Percentiles rank a stretch among this genome's conserved stretches.
These are phyloP conservation scores for Xylariaceae sp. DNA, from an alignment of 2,329 filamentous ascomycete genomes.

Conservation along the genomic window DNA sequence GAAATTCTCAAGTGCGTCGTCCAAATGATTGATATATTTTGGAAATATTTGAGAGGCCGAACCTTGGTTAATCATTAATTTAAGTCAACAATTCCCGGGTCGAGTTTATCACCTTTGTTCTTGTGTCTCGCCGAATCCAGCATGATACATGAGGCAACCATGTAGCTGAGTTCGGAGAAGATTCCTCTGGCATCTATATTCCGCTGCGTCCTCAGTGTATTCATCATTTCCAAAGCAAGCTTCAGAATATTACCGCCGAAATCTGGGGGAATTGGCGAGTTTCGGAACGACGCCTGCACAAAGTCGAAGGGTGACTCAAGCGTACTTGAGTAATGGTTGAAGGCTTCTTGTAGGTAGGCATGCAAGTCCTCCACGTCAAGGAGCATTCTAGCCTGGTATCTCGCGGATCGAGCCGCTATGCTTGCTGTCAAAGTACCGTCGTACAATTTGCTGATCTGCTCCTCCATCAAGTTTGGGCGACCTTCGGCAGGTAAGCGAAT, in stretches of 20 bases:
- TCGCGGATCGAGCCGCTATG: too few relatives aligned
- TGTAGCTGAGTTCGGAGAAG: slow-evolving; percentile 33
- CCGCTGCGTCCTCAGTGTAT: slow-evolving; percentile 28
- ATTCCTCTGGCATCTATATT: too few relatives aligned
- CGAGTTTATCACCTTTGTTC: too few relatives aligned
- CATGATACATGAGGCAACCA: slow-evolving; percentile 37
- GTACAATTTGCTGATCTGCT: too few relatives aligned
- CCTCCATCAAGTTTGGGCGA: slow-evolving; percentile 45
- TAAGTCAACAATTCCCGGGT: too few relatives aligned
- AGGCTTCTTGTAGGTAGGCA: slow-evolving; percentile 34
- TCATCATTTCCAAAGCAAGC: slow-evolving; percentile 31
- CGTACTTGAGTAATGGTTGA: slow-evolving; percentile 34
- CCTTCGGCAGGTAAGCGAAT: slow-evolving; percentile 47
- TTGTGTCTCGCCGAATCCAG: slow-evolving; percentile 36
- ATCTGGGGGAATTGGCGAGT: slow-evolving; percentile 33
- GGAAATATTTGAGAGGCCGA: too few relatives aligned
- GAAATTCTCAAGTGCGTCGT: slow-evolving; percentile 32
- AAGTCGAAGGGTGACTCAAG: slow-evolving; percentile 36
- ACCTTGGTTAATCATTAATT: too few relatives aligned
- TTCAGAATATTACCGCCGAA: slow-evolving; percentile 36
- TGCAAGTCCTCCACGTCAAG: slow-evolving; percentile 29
- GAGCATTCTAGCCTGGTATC: slow-evolving; percentile 44
- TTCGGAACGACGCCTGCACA: slow-evolving; percentile 34
- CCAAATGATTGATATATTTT: slow-evolving; percentile 32
- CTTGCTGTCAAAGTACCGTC: too few relatives aligned